Base-by-base conservation (phyloP, 2,329 filamentous ascomycete genomes). In the Epichloe festucae region DNA sequence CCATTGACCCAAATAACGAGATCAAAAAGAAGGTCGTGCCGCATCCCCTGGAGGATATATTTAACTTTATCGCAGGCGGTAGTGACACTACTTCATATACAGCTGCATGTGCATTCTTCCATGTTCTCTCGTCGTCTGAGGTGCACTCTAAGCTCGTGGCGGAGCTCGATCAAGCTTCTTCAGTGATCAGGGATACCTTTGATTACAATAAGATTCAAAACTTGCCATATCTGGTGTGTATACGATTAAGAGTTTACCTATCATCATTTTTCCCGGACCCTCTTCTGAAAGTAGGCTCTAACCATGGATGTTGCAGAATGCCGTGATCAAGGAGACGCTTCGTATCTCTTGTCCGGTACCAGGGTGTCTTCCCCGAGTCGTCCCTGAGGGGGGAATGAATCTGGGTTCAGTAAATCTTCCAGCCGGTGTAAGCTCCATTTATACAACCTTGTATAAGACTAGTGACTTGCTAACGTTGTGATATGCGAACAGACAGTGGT, bases 21-120 rank as follows among this genome's bases (percentile, higher is more conserved):
- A 12, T 17, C 2, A 48, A 48, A 14, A 48, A 40, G 19, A 11
- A 14, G 17, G 23, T 6, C 14, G n/a, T 50, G 4, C 48, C 48
- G 11, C 12, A 36, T 5, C 48, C 48, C 3, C 4, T 50, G 3
- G 40, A 50, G 7, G 48, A 50, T 38, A 15, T 50, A 2, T 50
- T 50, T 34, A 50, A 44, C 23, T 50, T 50, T 14, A 36, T 50
- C n/a, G 48, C 48, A 4, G 48, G 48, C 8, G 48, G 48, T 5
- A 44, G 27, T 17, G 48, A 50, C 31, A 50, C 48, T 12, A 50
- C 48, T 10, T 27, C 48, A n/a, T 38, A 50, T 17, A 50, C 48
- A 10, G 34, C 41, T 40, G 48, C 39, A 12, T 42, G 36, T 15
- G 48, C 48, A 14, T 44, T 50, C 31, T 50, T 44, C 19, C 23